Base-by-base conservation (phyloP, 768 basidiomycete genomes). In the Boletus pseudopeckii region DNA sequence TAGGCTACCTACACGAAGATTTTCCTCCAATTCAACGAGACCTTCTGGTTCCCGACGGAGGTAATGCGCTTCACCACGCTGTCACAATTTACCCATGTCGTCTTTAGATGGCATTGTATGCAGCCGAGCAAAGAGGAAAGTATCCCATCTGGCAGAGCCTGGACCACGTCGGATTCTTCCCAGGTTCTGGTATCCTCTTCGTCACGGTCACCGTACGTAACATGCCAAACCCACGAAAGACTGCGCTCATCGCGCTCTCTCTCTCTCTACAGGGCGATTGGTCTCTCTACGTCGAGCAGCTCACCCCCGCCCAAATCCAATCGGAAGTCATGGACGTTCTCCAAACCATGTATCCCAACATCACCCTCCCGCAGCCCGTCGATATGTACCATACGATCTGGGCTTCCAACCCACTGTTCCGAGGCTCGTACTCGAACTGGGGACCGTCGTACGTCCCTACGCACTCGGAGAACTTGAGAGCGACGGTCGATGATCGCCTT, bases 81-180 rank as follows among this genome's bases (percentile, higher is more conserved):
- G 0, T 33, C 15, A 9, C 39, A 6, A 10, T 9, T 39, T 7
- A 52, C 28, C 2, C 15, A 30, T 18, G 9, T 18, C 6, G 13
- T 15, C 7, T 26, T 17, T 48, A 70, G 69, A 61, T 72, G 69
- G 83, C 73, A 3, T 60, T 85, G 5, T 85, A 82, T 57, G 83
- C 84, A 7, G 82, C 81, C 52, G 58, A 69, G 15, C 72, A 81
- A 49, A 76, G 84, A 20, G 85, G 85, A 4, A 72, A 74, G 32
- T 86, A 83, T 67, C 81, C 84, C 0, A 77, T 86, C 5, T 86
- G 85, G 85, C 85, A 86, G 60, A 80, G 75, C 60, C 64, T 86
- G 40, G 84, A 86, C 60, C 75, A 80, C 51, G 56, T 69, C 1
- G 72, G 75, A 44, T 86, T 85, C 63, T 73, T 85, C 55, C 82